These are phyloP conservation scores for Coniosporium tulheliwenetii DNA, from an alignment of 2,329 filamentous ascomycete genomes.

Conservation along the genomic window DNA sequence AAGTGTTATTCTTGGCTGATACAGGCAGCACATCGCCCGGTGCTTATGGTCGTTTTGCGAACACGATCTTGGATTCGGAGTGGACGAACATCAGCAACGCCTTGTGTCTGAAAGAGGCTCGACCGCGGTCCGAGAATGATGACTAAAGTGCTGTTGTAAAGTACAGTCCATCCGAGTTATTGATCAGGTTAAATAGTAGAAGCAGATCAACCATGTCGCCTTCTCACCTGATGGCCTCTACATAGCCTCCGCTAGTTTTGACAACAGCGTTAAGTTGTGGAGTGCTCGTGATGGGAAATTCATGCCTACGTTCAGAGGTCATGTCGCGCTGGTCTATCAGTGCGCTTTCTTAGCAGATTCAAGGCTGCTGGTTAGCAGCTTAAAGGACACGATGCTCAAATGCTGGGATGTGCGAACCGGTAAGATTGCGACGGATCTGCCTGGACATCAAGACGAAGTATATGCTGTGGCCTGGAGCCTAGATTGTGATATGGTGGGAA, in stretches of 20 bases:
- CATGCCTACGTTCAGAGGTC: slow-evolving; percentile 72
- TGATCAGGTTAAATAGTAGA: too few relatives aligned
- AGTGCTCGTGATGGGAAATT: slow-evolving; percentile 62
- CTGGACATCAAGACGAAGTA: slow-evolving; percentile 83
- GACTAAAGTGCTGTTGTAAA: too few relatives aligned
- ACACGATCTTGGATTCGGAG: too few relatives aligned
- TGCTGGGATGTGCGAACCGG: slow-evolving; percentile 83
- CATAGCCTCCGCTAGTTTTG: slow-evolving; percentile 80
- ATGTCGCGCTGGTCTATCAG: slow-evolving; percentile 85
- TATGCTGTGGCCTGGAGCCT: slow-evolving; percentile 92
- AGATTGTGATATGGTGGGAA: slow-evolving; percentile 76
- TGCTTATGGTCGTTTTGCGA: too few relatives aligned
- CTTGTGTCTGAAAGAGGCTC: too few relatives aligned
- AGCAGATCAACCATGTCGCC: slow-evolving; percentile 88
- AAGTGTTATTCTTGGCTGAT: too few relatives aligned
- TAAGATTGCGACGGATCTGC: slow-evolving; percentile 69
- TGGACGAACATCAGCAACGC: too few relatives aligned
- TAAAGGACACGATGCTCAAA: slow-evolving; percentile 86
- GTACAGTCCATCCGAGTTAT: too few relatives aligned
- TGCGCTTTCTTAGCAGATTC: slow-evolving; percentile 87
- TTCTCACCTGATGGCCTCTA: slow-evolving; percentile 82
- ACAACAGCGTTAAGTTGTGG: slow-evolving; percentile 93
- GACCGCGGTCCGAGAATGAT: too few relatives aligned
- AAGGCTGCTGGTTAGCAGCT: slow-evolving; percentile 70
- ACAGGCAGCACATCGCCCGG: too few relatives aligned